Base-by-base conservation (phyloP, 108 stramenopile genomes). In the Nitzschia sp. region DNA sequence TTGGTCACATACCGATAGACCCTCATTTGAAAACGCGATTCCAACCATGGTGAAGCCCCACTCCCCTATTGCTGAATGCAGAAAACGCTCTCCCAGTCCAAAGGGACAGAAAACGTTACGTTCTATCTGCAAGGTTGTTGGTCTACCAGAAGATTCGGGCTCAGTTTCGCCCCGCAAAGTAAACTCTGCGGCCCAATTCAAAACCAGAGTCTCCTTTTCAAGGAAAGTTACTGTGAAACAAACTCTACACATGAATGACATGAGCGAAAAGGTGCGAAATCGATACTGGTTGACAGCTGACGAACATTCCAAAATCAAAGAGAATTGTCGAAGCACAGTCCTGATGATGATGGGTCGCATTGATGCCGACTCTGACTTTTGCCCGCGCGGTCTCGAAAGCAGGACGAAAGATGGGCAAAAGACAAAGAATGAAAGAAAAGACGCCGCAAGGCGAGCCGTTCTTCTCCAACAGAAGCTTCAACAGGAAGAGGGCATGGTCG, bases 11-110 rank as follows among this genome's bases (percentile, higher is more conserved):
- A n/a, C n/a, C n/a, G n/a, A n/a, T n/a, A n/a, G n/a, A n/a, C n/a
- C n/a, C n/a, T n/a, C n/a, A n/a, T n/a, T n/a, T n/a, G n/a, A n/a
- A n/a, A n/a, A n/a, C n/a, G n/a, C n/a, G n/a, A n/a, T n/a, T n/a
- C n/a, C n/a, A 51, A 62, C 15, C 19, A 62, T 62, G 61, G 61
- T 62, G 1, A 62, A 62, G 46, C 61, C 61, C 36, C 61, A 62
- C 38, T 62, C 61, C 32, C 61, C 61, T 17, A 62, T 62, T n/a
- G 32, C 32, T 25, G 29, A 62, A 1, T 62, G 61, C 61, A 42
- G 27, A 3, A 25, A 42, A 42, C 38, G 6, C 13, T 42, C 38
- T 9, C 13, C 38, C 38, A n/a, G n/a, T n/a, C n/a, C n/a, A n/a
- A n/a, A n/a, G 38, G 38, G 13, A 13, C 38, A 6, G 38, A 42